Conservation (phyloP, 2,329 filamentous ascomycete species). For the Neoscytalidium dimidiatum region DNA sequence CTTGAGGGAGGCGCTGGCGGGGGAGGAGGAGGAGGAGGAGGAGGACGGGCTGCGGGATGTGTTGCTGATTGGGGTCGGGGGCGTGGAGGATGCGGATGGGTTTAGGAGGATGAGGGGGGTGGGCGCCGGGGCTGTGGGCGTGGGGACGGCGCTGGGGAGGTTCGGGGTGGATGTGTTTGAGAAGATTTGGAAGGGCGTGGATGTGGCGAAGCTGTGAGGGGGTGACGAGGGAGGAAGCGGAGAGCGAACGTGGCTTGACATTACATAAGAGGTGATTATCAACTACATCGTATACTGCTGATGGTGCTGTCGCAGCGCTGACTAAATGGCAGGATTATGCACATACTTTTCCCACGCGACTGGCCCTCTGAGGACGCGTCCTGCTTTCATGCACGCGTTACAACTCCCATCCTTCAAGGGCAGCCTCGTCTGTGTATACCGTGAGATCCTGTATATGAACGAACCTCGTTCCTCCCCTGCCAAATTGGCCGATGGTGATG, state of each 20-base stretch:
- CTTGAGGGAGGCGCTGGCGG: conserved; percentile 62
- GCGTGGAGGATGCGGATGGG: conserved; percentile 54
- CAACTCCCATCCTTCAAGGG: neutral
- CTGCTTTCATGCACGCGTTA: too few relatives aligned
- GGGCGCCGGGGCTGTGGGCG: conserved; percentile 66
- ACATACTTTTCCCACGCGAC: too few relatives aligned
- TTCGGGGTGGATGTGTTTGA: conserved; percentile 65
- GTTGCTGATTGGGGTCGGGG: neutral
- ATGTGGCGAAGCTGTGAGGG: neutral
- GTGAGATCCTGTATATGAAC: neutral
- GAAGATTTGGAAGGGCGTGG: conserved; percentile 47
- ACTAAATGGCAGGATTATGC: too few relatives aligned
- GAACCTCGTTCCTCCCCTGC: neutral
- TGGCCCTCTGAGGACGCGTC: too few relatives aligned
- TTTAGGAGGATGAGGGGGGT: conserved; percentile 66
- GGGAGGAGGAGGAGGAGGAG: conserved; percentile 47
- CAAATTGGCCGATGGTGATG: neutral
- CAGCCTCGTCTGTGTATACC: neutral
- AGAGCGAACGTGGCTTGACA: too few relatives aligned
- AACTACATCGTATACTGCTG: too few relatives aligned
- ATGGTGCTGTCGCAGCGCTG: too few relatives aligned
- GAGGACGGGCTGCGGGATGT: conserved; percentile 45
- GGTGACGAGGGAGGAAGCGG: too few relatives aligned
- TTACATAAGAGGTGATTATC: too few relatives aligned
- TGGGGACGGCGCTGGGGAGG: conserved; percentile 69